Percentiles rank a stretch among this genome's conserved stretches.
Evolutionary conservation across 805 yeast genomes (phyloP).

Genomic region (Myxozyma melibiosi): DNA sequence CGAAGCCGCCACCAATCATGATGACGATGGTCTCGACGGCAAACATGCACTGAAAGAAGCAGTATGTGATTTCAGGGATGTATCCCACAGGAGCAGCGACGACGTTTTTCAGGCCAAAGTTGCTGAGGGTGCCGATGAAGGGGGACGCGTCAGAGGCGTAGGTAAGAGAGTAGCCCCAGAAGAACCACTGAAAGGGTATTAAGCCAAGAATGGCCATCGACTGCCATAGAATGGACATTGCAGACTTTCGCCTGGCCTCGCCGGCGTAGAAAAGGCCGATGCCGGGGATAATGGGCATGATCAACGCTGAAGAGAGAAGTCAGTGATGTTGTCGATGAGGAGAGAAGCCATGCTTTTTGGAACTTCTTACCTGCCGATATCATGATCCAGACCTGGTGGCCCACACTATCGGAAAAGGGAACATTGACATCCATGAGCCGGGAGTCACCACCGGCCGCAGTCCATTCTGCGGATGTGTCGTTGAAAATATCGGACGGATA

Average conservation of each 20-base stretch:
- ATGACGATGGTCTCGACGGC: conserved; percentile 90
- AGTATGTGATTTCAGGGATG: conserved; percentile 86
- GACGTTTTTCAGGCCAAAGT: conserved; percentile 78
- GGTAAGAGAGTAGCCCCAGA: conserved; percentile 94
- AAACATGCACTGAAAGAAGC: conserved; percentile 95
- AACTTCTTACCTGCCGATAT: conserved; percentile 42
- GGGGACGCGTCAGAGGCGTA: conserved; percentile 71
- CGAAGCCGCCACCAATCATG: conserved; percentile 97
- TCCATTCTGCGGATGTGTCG: conserved; percentile 26
- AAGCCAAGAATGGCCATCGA: conserved; percentile 87
- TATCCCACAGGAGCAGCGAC: conserved; percentile 72
- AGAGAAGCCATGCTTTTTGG: no score
- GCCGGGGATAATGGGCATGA: conserved; percentile 97
- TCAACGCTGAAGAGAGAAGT: conserved; percentile 47
- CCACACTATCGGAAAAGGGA: conserved; percentile 55
- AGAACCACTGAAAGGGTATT: conserved; percentile 93
- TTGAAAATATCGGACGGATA: conserved; percentile 26
- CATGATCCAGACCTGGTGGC: conserved; percentile 79
- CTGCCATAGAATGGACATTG: conserved; percentile 90
- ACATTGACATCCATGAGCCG: conserved; percentile 62
- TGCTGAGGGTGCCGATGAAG: conserved; percentile 78
- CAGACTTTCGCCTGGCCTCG: conserved; percentile 89
- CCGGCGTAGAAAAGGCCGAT: conserved; percentile 93
- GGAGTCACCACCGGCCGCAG: conserved; percentile 63
- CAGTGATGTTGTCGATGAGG: no score